These are phyloP conservation scores for Amaranthus palmeri DNA, from an alignment of 148 eudicot species.

Conservation along the genomic window DNA sequence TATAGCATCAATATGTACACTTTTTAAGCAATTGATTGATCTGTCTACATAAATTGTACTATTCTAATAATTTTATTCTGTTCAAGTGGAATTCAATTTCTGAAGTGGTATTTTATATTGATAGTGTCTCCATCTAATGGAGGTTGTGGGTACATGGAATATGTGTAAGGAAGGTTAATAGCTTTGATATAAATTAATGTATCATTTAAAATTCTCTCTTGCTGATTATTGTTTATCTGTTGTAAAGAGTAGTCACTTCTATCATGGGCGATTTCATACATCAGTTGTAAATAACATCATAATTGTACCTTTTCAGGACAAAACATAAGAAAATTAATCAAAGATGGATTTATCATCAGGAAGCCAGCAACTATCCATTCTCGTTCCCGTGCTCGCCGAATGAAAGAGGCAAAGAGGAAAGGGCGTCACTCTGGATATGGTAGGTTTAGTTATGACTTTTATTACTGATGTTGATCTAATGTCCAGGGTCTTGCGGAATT, in stretches of 20 bases:
- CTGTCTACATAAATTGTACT: neutral
- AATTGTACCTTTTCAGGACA: conserved; percentile 34
- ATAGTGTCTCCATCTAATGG: too few species aligned
- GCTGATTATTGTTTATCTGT: too few species aligned
- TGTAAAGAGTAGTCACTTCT: too few species aligned
- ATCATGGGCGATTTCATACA: neutral
- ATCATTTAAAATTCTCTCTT: too few species aligned
- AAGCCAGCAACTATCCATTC: conserved; percentile 59
- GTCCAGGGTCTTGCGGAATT: too few species aligned
- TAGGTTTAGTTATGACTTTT: conserved; percentile 1
- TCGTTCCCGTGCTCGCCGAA: conserved; percentile 52
- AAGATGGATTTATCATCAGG: conserved; percentile 58
- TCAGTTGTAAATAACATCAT: neutral
- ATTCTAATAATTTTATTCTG: neutral
- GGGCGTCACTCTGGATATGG: conserved; percentile 68
- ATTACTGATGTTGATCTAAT: neutral
- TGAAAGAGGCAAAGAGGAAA: conserved; percentile 57
- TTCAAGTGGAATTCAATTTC: neutral
- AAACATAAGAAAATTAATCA: conserved; percentile 51
- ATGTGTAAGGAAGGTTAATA: too few species aligned
- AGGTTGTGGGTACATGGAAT: too few species aligned
- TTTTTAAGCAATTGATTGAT: too few species aligned
- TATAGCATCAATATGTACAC: too few species aligned
- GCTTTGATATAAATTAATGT: too few species aligned
- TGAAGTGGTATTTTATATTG: neutral